Conservation (phyloP, 352 stramenopile species). For the Hyaloperonospora brassicae region DNA sequence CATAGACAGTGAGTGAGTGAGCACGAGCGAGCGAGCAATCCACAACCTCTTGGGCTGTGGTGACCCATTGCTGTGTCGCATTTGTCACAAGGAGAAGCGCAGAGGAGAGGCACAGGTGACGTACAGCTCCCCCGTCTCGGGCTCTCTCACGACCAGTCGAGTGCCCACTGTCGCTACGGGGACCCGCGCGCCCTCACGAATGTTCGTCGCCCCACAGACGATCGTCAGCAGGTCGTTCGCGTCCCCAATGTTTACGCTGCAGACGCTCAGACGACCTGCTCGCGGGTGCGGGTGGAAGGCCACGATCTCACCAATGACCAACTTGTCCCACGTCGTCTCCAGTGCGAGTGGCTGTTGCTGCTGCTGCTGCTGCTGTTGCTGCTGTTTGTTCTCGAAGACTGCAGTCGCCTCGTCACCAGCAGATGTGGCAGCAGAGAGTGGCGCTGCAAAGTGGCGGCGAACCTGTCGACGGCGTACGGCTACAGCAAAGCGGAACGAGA, state of each 20-base stretch:
- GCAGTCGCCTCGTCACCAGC: conserved; percentile 3
- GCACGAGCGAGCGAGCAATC: no score
- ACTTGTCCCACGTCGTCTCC: conserved; percentile 51
- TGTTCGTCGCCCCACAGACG: conserved; percentile 65
- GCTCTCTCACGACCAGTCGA: conserved; percentile 48
- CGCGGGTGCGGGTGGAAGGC: conserved; percentile 46
- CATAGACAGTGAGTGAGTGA: no score
- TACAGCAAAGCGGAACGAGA: conserved; percentile 1
- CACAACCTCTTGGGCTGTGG: no score
- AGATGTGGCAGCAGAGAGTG: conserved; percentile 9
- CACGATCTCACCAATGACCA: conserved; percentile 72
- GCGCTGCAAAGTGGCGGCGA: conserved; percentile 12
- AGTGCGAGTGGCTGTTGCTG: conserved; percentile 14
- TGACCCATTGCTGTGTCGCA: neutral
- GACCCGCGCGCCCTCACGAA: conserved; percentile 46
- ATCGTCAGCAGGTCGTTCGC: conserved; percentile 58
- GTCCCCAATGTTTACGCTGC: conserved; percentile 54
- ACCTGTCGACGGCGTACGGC: conserved; percentile 4
- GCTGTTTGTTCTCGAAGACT: conserved; percentile 11
- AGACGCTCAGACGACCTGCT: conserved; percentile 62
- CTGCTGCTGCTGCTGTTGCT: conserved; percentile 9
- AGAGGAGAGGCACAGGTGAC: conserved; percentile 6
- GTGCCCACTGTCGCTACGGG: conserved; percentile 62
- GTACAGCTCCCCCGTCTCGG: conserved; percentile 41
- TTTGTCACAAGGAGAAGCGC: neutral